Base-by-base conservation (phyloP, 2,329 filamentous ascomycete species). In the Colletotrichum truncatum region DNA sequence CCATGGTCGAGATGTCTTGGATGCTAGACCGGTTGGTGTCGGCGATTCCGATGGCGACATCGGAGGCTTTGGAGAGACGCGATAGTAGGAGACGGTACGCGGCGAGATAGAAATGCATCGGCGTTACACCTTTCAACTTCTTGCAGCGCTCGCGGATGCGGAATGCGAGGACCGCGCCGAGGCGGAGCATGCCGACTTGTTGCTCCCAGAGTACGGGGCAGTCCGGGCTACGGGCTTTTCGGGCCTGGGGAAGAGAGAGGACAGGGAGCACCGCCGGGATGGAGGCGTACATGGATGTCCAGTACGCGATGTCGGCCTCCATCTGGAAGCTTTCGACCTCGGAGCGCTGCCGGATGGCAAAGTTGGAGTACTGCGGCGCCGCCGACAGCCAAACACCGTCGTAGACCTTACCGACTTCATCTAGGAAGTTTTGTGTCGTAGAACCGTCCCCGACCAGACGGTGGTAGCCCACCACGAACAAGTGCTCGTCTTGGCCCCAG, bases 21-120 rank as follows among this genome's bases (percentile, higher is more conserved):
- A 62, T 59, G 2, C 83, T 78, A 0, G 36, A 23, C 36, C 72
- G 78, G 5, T 81, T 81, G 6, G 80, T 81, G 70, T 86, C 83
- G 0, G 77, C 78, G 16, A 86, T 75, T 6, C 84, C 85, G 49
- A 87, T 83, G 21, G 70, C 73, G 16, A 87, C 16, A 26, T 85
- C 78, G 1, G 76, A 67, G 6, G 43, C 3, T 3, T 23, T 4
- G 4, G 25, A 23, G 49, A 12, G 11, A 6, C 9, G 25, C 18
- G 49, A 21, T n/a, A 53, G 16, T 6, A 45, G 30, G 9, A 36
- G 11, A n/a, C 9, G 34, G 11, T 82, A 77, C 0, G 74, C 73
- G 0, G 82, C 75, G 3, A 86, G 71, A 64, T 81, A 80, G 62
- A 85, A 76, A 52, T 86, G 82, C 68, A 85, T 85, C 0, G 72